These are phyloP conservation scores for Pisolithus orientalis DNA, from an alignment of 768 basidiomycete species.

Conservation along the genomic window DNA sequence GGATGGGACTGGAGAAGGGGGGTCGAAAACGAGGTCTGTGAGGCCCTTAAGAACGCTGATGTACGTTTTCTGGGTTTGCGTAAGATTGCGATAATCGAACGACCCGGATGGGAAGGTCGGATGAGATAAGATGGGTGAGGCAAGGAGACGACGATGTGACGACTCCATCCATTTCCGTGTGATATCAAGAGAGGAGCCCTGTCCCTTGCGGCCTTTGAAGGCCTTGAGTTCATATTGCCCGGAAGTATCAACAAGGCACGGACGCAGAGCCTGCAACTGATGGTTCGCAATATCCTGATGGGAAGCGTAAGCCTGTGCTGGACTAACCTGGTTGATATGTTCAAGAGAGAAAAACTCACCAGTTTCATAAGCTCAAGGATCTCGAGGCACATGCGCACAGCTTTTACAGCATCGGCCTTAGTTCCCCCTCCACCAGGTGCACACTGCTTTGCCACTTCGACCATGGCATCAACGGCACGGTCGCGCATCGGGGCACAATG, in stretches of 20 bases:
- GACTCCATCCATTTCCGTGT: constrained; percentile 63
- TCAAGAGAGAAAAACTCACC: constrained; percentile 41
- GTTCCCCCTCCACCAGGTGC: constrained; percentile 48
- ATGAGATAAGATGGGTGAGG: constrained; percentile 37
- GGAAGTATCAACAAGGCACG: constrained; percentile 78
- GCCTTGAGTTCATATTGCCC: constrained; percentile 74
- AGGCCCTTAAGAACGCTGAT: constrained; percentile 52
- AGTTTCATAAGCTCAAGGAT: constrained; percentile 94
- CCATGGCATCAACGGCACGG: constrained; percentile 76
- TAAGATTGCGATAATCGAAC: constrained; percentile 40
- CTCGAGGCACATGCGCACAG: constrained; percentile 80
- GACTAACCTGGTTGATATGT: constrained; percentile 8
- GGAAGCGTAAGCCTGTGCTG: constrained; percentile 10
- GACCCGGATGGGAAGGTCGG: constrained; percentile 36
- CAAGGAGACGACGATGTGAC: constrained; percentile 43
- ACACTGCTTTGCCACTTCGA: constrained; percentile 57
- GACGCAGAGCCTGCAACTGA: constrained; percentile 86
- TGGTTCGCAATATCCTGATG: constrained; percentile 92
- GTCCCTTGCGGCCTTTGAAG: constrained; percentile 55
- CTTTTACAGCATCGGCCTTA: constrained; percentile 60
- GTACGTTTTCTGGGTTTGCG: constrained; percentile 40
- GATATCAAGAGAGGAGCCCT: constrained; percentile 39
- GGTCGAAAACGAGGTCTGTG: constrained; percentile 60
- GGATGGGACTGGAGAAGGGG: constrained; percentile 34
- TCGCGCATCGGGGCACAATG: constrained; percentile 96